Evolutionary conservation across 345 rosid genomes (phyloP).

Genomic region (Hibiscus trionum): DNA sequence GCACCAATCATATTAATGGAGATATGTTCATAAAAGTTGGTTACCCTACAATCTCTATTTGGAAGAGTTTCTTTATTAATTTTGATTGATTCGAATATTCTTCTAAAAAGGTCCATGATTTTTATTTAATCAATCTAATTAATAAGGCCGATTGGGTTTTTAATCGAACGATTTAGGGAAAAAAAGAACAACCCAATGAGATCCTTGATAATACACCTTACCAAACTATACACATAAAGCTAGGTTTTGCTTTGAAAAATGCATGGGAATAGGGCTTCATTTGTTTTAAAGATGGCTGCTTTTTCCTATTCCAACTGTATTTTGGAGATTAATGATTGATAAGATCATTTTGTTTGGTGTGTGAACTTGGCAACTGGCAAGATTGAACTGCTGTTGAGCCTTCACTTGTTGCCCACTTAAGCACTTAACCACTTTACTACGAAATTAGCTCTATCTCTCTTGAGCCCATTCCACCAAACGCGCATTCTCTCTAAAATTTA

Average conservation of each 20-base stretch:
- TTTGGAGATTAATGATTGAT: not conserved
- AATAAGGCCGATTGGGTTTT: not conserved
- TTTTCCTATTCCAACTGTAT: not conserved
- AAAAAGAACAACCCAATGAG: not conserved
- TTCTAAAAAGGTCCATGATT: too few species aligned
- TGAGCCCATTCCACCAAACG: too few species aligned
- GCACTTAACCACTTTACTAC: too few species aligned
- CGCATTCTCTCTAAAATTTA: too few species aligned
- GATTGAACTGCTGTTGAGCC: too few species aligned
- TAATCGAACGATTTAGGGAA: not conserved
- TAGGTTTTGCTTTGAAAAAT: not conserved
- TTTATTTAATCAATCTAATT: too few species aligned
- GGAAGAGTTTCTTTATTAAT: not conserved
- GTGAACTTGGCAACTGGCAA: not conserved
- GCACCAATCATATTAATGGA: not conserved
- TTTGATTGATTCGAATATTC: too few species aligned
- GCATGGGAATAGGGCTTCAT: not conserved
- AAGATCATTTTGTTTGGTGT: not conserved
- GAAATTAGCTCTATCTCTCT: too few species aligned
- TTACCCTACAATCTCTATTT: not conserved
- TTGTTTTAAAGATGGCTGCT: not conserved
- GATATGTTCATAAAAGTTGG: not conserved
- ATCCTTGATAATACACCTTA: constrained; percentile 3
- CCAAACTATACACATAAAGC: not conserved
- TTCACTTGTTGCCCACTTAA: too few species aligned